phyloP scores from a whole-genome alignment of 202 grass and related monocot genomes.

The Eragrostis tef region DNA sequence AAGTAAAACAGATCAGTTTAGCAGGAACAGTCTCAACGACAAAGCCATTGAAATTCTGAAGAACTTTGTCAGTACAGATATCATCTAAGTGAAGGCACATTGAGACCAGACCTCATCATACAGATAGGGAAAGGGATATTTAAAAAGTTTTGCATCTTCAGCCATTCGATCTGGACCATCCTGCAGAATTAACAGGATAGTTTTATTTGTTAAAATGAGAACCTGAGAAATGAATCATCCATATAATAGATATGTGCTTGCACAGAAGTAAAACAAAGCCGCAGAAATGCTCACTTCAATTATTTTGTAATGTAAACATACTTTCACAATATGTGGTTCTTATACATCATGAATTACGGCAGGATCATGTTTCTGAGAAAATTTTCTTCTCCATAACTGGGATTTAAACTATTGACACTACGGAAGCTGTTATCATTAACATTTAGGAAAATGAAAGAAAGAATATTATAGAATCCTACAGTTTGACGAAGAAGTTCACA shows the following conservation, averaged over 20 bases:
- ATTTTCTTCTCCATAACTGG: not conserved
- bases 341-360: not conserved
- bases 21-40: not conserved
- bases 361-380: not conserved
- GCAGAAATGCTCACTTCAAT: not conserved
- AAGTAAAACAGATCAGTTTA: not conserved
- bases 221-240: not conserved
- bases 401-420: not conserved
- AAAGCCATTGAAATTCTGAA: not conserved
- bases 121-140: conserved; percentile 85
- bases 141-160: conserved; percentile 76
- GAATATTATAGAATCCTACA: not conserved
- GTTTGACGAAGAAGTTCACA: not conserved
- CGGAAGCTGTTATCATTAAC: not conserved
- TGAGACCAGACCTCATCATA: conserved; percentile 71
- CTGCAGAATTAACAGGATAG: conserved; percentile 46
- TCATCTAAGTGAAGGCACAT: not conserved
- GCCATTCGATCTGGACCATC: conserved; percentile 79
- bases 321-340: no score
- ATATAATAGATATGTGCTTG: not conserved
- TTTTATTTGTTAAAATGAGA: not conserved
- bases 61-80: not conserved
- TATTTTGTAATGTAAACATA: no score
- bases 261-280: not conserved
- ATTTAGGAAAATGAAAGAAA: not conserved